Base-by-base conservation (phyloP, 1,139 yeast species). In the Candida gigantensis region DNA sequence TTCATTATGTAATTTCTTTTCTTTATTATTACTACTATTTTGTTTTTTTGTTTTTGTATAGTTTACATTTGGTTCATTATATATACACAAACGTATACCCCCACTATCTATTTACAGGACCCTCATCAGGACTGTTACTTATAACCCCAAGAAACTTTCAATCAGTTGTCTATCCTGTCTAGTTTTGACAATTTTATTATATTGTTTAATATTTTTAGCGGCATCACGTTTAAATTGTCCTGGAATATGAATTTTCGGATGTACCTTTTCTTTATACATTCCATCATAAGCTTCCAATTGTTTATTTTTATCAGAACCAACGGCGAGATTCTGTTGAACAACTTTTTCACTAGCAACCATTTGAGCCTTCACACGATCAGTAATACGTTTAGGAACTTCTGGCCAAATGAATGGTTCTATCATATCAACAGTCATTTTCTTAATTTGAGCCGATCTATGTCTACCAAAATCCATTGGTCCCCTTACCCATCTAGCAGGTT, bases 361-460 rank as follows among this genome's bases (percentile, higher is more conserved):
- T 34, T 54, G 53, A 24, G 50, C 30, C 21, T 51, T 47, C 21
- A 62, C 52, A 20, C 44, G 46, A 16, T 56, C 60, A 29, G 57
- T 58, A 32, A 56, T 36, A 15, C 50, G 58, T 19, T 47, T 45
- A 2, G 74, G 65, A 50, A 81, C 80, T 33, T 75, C 83, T 3
- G 97, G 97, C 97, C 97, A 90, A 34, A 89, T 74, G 55, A 90
- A 90, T 13, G 97, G 97, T 47, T 88, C 88, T 38, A 79, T 80
- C 92, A 90, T 84, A 53, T 88, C 96, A 37, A 89, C 83, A 12
- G 96, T 89, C 97, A 90, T 90, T 62, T 89, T 88, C 68, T 90
- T 90, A 50, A 77, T 76, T 63, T 88, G 96, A 2, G 95, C 82
- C 6, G 73, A 69, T 62, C 96, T 79, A 60, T 81, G 77, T 52